Evolutionary conservation across 331 rosid species (phyloP), one percentile per base, ranked within the genome.

Genomic region (Prunus yedoensis): DNA sequence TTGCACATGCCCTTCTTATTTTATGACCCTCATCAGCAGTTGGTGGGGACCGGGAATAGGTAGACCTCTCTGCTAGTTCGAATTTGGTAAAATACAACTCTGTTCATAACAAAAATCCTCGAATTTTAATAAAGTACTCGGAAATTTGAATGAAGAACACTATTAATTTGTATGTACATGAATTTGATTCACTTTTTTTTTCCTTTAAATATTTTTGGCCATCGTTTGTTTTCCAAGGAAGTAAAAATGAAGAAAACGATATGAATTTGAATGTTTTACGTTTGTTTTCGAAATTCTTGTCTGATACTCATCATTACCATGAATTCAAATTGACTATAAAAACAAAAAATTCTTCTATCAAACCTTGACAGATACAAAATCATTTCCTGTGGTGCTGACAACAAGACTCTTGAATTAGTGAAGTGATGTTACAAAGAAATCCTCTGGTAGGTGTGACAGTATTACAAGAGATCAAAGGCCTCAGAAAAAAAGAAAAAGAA

Each of bases 331-430:
- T 1, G 51, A 77, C 58, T 45, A 35, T 27, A 73, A 35, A 49
- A n/a, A 38, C 13, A 30, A 20, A 38, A 53, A 30, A 76, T 66
- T 30, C 16, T 51, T 64, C 45, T 65, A 62, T 25, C 14, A 47
- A 23, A 15, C 4, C 8, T 28, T 69, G 32, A 20, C 15, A 0
- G 38, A 13, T 52, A 57, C 65, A 28, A 53, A 25, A 25, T 53
- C 76, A 63, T 69, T 75, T 75, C 77, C 74, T 75, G 62, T 47
- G 63, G 52, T 53, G 56, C 68, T 32, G 76, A 68, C 71, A 41
- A 63, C 46, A n/a, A 21, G 65, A 57, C 71, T 4, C 41, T 67
- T 50, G 50, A 62, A 63, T 54, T 70, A 32, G 41, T 45, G 35
- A 79, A 58, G 17, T 41, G 56, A 74, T 16, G 61, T 54, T 71